Conservation (phyloP, 2,329 filamentous ascomycete genomes). For the Colletotrichum noveboracense region DNA sequence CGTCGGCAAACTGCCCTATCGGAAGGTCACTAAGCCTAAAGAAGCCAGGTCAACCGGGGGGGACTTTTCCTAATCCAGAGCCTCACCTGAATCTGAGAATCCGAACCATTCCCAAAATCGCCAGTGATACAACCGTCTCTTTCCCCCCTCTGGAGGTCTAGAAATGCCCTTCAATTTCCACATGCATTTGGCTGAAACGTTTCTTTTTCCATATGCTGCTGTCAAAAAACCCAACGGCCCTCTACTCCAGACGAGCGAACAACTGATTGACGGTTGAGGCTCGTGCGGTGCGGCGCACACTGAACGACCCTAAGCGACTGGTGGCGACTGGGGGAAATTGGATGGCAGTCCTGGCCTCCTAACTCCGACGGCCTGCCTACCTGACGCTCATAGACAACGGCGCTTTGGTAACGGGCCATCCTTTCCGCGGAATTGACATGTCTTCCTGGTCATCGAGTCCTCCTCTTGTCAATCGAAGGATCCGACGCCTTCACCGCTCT, state of each 20-base stretch:
- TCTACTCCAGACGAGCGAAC: not conserved
- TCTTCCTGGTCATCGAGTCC: not conserved
- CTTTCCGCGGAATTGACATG: not conserved
- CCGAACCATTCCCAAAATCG: slow-evolving; percentile 17
- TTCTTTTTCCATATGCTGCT: not conserved
- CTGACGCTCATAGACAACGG: not conserved
- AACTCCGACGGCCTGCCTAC: not conserved
- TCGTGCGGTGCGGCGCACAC: not conserved
- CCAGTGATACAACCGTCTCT: not conserved
- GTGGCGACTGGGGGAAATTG: not conserved
- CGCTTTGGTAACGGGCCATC: not conserved
- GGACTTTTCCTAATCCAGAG: slow-evolving; percentile 14
- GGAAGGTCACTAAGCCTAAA: slow-evolving; percentile 7
- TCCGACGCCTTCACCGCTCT: not conserved
- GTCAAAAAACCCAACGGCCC: not conserved
- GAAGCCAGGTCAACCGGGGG: not conserved
- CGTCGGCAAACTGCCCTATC: not conserved
- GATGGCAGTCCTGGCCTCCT: not conserved
- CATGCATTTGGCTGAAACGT: slow-evolving; percentile 15
- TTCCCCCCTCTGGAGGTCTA: not conserved
- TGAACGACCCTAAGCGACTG: not conserved
- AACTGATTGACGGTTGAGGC: not conserved
- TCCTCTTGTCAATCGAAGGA: not conserved
- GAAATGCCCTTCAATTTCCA: slow-evolving; percentile 14
- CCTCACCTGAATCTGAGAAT: slow-evolving; percentile 28